Evolutionary conservation across 805 yeast species (phyloP).

Genomic region (Lipomyces sp.): DNA sequence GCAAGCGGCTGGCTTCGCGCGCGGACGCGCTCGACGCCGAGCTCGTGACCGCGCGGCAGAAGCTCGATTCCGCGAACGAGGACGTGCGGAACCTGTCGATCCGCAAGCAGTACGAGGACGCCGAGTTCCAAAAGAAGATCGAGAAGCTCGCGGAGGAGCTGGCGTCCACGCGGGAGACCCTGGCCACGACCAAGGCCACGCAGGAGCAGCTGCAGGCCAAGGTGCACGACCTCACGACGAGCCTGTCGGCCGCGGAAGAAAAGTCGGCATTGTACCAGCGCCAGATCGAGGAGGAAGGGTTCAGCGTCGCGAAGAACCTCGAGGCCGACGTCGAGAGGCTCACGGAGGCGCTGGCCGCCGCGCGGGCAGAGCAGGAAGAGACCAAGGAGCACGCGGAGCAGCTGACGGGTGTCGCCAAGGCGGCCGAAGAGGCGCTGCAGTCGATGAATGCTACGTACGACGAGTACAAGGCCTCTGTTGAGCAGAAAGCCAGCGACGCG

Average conservation of each 20-base stretch:
- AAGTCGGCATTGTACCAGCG: conserved; percentile 32
- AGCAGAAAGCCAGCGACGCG: conserved; percentile 13
- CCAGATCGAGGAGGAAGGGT: conserved; percentile 34
- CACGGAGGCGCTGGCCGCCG: conserved; percentile 44
- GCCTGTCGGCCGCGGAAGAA: conserved; percentile 35
- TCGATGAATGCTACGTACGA: conserved; percentile 56
- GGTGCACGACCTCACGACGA: conserved; percentile 38
- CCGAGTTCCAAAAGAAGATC: conserved; percentile 53
- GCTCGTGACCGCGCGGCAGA: conserved; percentile 44
- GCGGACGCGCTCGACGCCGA: conserved; percentile 51
- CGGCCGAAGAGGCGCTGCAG: conserved; percentile 63
- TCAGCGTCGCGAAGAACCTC: conserved; percentile 33
- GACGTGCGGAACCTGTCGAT: conserved; percentile 54
- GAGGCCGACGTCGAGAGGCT: conserved; percentile 37
- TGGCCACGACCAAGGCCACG: conserved; percentile 43
- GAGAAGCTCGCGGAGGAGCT: conserved; percentile 52
- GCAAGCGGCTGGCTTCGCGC: conserved; percentile 49
- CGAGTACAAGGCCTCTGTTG: conserved; percentile 38
- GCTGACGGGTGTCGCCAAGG: conserved; percentile 57
- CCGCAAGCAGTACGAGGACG: conserved; percentile 56
- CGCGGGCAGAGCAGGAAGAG: conserved; percentile 53
- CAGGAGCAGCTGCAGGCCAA: conserved; percentile 44
- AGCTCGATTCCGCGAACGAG: conserved; percentile 46
- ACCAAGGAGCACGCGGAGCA: conserved; percentile 60
- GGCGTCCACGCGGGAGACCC: conserved; percentile 42